These are phyloP conservation scores for Letharia lupina DNA, from an alignment of 495 filamentous ascomycete genomes.

Conservation along the genomic window DNA sequence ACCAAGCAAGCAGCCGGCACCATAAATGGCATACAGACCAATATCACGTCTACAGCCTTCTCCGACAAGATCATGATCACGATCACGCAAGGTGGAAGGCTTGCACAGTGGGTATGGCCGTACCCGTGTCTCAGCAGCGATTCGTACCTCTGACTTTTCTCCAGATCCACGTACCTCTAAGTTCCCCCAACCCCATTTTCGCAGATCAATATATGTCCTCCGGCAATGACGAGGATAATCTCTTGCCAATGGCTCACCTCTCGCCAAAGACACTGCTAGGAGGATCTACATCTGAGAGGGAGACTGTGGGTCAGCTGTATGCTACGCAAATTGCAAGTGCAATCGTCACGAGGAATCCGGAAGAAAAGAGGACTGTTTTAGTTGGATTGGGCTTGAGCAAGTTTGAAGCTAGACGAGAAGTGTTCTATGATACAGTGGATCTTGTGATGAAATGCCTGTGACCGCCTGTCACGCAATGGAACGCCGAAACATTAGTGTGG, in stretches of 20 bases:
- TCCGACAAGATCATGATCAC: slow-evolving; percentile 90
- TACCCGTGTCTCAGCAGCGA: slow-evolving; percentile 10
- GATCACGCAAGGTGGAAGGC: slow-evolving; percentile 72
- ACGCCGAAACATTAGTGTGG: not conserved
- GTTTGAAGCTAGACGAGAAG: slow-evolving; percentile 53
- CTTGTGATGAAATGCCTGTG: slow-evolving; percentile 61
- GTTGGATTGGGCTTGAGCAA: slow-evolving; percentile 72
- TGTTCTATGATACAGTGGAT: slow-evolving; percentile 77
- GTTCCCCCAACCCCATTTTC: slow-evolving; percentile 51
- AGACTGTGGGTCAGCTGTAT: slow-evolving; percentile 77
- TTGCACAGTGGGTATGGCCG: slow-evolving; percentile 78
- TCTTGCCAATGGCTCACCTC: slow-evolving; percentile 69
- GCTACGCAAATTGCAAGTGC: slow-evolving; percentile 81
- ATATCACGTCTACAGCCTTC: slow-evolving; percentile 63
- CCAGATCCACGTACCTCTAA: slow-evolving; percentile 82
- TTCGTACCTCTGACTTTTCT: not conserved
- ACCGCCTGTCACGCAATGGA: slow-evolving; percentile 8
- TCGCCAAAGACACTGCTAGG: slow-evolving; percentile 85
- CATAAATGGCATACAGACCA: slow-evolving; percentile 61
- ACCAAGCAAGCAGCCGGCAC: slow-evolving; percentile 57
- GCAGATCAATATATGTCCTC: slow-evolving; percentile 47
- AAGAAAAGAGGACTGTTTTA: slow-evolving; percentile 71
- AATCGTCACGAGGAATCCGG: slow-evolving; percentile 59
- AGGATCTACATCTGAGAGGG: slow-evolving; percentile 67
- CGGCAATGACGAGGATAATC: slow-evolving; percentile 42